Percentiles rank a stretch among this genome's conserved stretches.
Conservation (phyloP, 1,284 basidiomycete species). For the Blastosporella zonata region DNA sequence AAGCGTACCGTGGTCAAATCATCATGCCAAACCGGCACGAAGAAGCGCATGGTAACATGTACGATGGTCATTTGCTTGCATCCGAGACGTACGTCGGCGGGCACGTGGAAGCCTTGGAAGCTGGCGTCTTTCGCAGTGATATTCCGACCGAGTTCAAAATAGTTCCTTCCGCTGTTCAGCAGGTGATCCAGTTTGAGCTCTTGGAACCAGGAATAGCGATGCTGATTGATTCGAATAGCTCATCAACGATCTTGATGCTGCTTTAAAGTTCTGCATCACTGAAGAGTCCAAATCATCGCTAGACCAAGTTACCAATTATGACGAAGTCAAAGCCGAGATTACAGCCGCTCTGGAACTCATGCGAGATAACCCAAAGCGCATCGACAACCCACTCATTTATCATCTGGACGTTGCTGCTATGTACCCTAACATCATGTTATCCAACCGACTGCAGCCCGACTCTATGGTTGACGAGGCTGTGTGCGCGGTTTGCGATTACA, state of each 20-base stretch:
- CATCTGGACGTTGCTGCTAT: conserved; percentile 99
- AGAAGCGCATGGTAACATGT: conserved; percentile 90
- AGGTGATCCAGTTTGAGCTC: conserved; percentile 44
- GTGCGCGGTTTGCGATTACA: conserved; percentile 98
- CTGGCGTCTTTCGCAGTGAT: conserved; percentile 97
- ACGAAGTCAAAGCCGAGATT: conserved; percentile 86
- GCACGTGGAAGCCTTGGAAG: conserved; percentile 98
- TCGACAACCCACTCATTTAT: conserved; percentile 95
- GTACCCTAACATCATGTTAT: conserved; percentile 99
- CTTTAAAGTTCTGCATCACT: conserved; percentile 85
- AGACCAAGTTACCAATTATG: conserved; percentile 92
- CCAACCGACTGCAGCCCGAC: conserved; percentile 97
- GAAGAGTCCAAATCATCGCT: conserved; percentile 85
- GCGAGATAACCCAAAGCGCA: conserved; percentile 87
- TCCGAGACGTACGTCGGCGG: conserved; percentile 99
- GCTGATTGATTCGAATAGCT: conserved; percentile 50
- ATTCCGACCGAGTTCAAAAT: conserved; percentile 96
- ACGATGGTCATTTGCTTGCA: conserved; percentile 92
- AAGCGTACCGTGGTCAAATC: conserved; percentile 89
- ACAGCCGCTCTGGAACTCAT: conserved; percentile 79
- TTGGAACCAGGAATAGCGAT: not conserved
- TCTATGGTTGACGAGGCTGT: conserved; percentile 96
- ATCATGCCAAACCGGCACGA: conserved; percentile 99
- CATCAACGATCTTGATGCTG: conserved; percentile 92
- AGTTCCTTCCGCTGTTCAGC: conserved; percentile 82